Evolutionary conservation across 148 eudicot genomes (phyloP), one percentile per base, ranked within the genome.

Genomic region (Nepenthes gracilis): DNA sequence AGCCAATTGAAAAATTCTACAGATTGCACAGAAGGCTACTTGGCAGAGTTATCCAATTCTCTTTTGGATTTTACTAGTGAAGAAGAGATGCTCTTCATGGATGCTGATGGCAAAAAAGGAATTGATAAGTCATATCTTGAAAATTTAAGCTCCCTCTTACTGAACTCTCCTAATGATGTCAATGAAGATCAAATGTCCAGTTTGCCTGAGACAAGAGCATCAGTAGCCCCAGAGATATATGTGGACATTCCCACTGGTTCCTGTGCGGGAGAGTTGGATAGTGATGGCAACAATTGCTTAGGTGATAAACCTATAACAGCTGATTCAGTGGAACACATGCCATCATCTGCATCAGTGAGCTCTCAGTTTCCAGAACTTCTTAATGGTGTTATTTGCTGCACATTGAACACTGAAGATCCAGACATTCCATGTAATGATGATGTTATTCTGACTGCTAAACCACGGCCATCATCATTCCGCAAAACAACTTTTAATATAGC

Each of bases 351-450:
- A n/a, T 59, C 86, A 47, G 50, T 55, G 34, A 47, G 68, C 63
- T 64, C 65, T 64, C 65, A 71, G 59, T 71, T 68, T 75, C 74
- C 61, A 55, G 82, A 83, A 70, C 54, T 36, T 61, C 72, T 59
- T 35, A 67, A 72, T 54, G 80, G 77, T 60, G 73, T 64, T 55
- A 72, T 74, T 2, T 77, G 69, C 55, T 92, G 98, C 68, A 50
- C 72, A 15, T 76, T 92, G 73, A 88, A 84, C 71, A 78, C 83
- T 0, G 96, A 85, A 74, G 90, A 83, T 74, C 72, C 81, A 43
- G 98, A 88, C 51, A 78, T 92, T 55, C 98, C 98, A 35, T 69
- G 70, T 69, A 88, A 92, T 63, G 88, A 92, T 64, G 83, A 88
- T 71, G 74, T 85, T 62, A 74, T 83, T 65, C 77, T 92, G 66